Base-by-base conservation (phyloP, 352 stramenopile genomes). In the Phytophthora tubulina region DNA sequence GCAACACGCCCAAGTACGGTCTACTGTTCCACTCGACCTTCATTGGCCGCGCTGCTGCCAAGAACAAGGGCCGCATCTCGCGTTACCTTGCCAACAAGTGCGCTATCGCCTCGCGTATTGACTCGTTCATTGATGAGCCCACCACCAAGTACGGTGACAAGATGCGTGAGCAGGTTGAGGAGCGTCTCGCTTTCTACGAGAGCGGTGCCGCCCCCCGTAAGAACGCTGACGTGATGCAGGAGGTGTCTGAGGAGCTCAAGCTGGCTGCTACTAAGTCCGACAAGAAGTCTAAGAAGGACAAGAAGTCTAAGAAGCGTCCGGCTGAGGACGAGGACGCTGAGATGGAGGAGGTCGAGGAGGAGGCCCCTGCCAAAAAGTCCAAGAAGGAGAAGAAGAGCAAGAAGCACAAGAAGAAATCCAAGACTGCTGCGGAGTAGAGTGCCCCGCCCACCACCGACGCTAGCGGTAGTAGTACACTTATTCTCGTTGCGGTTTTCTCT, bases 1-100 rank as follows among this genome's bases (percentile, higher is more conserved):
- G 98, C 65, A 99, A 99, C 88, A 99, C 98, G 55, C 98, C 98
- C 44, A 99, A 99, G 89, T 99, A 99, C 87, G 98, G 98, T 65
- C 85, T 99, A 51, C 98, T 99, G 64, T 99, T 99, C 80, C 98
- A 99, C 85, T 99, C 97, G 38, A 98, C 96, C 35, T 99, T 99
- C 81, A 99, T 99, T 71, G 98, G 98, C 49, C 97, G 98, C 42
- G 98, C 98, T 45, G 97, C 97, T 63, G 92, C 97, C 66, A 99
- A 99, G 88, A 99, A 99, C 91, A 99, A 99, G 84, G 98, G 98
- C 56, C 89, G 98, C 63, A 99, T 99, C 81, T 99, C 96, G 61
- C 93, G 98, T 63, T 99, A 99, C 80, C 79, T 99, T 63, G 98
- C 98, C 50, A 99, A 99, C 90, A 99, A 99, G 91, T 99, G 98